Evolutionary conservation across 2,329 filamentous ascomycete genomes (phyloP), one percentile per base, ranked within the genome.

Genomic region (Fusarium anthophilum): DNA sequence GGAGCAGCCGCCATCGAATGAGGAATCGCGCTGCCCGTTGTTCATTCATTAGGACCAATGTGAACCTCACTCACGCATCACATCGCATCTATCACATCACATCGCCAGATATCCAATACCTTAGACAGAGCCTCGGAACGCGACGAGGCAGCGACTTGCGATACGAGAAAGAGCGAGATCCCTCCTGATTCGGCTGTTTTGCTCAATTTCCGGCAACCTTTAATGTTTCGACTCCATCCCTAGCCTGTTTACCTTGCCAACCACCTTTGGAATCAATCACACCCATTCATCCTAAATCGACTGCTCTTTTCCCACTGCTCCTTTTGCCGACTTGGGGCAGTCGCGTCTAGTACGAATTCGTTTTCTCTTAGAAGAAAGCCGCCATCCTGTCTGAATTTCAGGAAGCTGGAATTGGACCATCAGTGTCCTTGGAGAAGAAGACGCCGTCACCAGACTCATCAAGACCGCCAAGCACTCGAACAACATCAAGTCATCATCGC

Each of bases 371-470:
- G 72, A 63, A 67, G 73, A 63, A 77, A 82, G 77, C 79, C 82
- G 82, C 79, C 82, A 80, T 78, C 79, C 81, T 84, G 82, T 83
- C 82, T 79, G 79, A 66, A 70, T 71, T 78, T 76, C 78, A 80
- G 74, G 77, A 82, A 70, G 57, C 77, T 78, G 70, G 75, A 72
- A 77, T 75, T 73, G 81, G 80, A 79, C 81, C 81, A 72, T 82
- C 77, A 66, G 81, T 70, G 80, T 82, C 81, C 80, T 72, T 74
- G 79, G 80, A 77, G 78, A 79, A 78, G 77, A 79, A 77, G 80
- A 81, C 74, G 76, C 75, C 69, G 51, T 77, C 75, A 71, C 76
- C 73, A 69, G 75, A 75, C 68, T 76, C 69, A 66, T 79, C 72
- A 68, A 77, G 73, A 48, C 67, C 72, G 30, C 65, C 76, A 68